Evolutionary conservation across 768 basidiomycete species (phyloP).

Genomic region (Kwoniella europaea): DNA sequence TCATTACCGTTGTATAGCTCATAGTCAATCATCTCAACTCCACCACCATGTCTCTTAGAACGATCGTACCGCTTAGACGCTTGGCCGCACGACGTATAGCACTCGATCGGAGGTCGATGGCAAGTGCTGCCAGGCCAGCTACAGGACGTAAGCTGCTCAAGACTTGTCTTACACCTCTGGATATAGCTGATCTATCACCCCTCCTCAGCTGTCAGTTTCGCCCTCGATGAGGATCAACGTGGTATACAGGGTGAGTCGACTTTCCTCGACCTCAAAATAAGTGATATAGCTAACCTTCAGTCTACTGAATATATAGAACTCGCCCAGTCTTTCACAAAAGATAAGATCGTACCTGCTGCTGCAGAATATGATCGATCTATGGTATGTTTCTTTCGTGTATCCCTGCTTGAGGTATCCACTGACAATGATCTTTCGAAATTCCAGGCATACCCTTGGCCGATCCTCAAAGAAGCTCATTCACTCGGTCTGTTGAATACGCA

Average conservation of each 20-base stretch:
- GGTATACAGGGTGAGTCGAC: constrained; percentile 51
- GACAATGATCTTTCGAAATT: not conserved
- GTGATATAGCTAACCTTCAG: not conserved
- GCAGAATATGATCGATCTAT: constrained; percentile 59
- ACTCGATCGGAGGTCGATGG: constrained; percentile 2
- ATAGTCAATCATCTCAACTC: not conserved
- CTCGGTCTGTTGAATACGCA: constrained; percentile 59
- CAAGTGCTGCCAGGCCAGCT: constrained; percentile 1
- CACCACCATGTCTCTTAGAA: constrained; percentile 7
- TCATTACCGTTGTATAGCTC: no score
- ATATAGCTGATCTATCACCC: not conserved
- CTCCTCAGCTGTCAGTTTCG: constrained; percentile 47
- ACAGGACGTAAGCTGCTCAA: constrained; percentile 16
- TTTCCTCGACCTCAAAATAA: not conserved
- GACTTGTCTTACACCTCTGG: not conserved
- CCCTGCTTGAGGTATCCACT: no score
- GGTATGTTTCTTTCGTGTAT: constrained; percentile 32
- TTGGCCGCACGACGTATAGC: not conserved
- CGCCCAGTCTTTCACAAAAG: constrained; percentile 47
- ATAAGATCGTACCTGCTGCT: constrained; percentile 57
- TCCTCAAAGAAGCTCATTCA: constrained; percentile 59
- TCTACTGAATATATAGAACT: constrained; percentile 34
- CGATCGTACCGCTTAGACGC: not conserved
- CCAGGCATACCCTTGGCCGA: constrained; percentile 58
- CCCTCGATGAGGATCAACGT: constrained; percentile 57